Evolutionary conservation across 2,329 filamentous ascomycete genomes (phyloP).

Genomic region (Botryotinia calthae): DNA sequence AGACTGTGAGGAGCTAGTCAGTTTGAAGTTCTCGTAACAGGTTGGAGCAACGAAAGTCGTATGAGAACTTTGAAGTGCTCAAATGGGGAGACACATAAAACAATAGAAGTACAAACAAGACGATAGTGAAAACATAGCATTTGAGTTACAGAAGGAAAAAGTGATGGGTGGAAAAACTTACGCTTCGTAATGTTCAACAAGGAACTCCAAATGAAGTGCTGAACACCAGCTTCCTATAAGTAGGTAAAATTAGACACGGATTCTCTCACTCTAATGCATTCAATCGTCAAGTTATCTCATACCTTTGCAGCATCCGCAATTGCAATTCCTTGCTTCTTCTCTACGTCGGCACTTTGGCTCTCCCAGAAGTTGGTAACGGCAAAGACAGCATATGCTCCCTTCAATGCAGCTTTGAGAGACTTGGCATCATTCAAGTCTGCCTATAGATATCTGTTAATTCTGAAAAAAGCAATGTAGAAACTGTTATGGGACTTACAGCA

Average conservation of each 20-base stretch:
- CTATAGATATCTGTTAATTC: slow-evolving; percentile 21
- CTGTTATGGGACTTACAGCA: slow-evolving; percentile 32
- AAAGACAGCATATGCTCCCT: slow-evolving; percentile 38
- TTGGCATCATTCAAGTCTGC: slow-evolving; percentile 45
- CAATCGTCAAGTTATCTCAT: neutral
- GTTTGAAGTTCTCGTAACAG: neutral
- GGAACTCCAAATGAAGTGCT: slow-evolving; percentile 49
- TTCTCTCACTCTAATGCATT: neutral
- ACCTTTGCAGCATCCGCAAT: slow-evolving; percentile 48
- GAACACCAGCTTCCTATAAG: slow-evolving; percentile 42
- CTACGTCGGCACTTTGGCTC: slow-evolving; percentile 42
- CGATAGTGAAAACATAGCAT: neutral
- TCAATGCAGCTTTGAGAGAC: slow-evolving; percentile 39
- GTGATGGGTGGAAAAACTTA: slow-evolving; percentile 31
- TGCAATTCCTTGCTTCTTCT: slow-evolving; percentile 48
- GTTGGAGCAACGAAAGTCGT: neutral
- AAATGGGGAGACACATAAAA: neutral
- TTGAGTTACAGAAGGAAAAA: neutral
- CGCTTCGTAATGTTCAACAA: slow-evolving; percentile 43
- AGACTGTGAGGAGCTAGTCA: slow-evolving; percentile 35
- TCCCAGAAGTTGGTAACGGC: slow-evolving; percentile 39
- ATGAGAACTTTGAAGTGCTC: neutral
- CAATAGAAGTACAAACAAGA: neutral
- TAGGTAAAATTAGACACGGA: neutral
- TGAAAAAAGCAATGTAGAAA: neutral